Evolutionary conservation across 2,329 filamentous ascomycete species (phyloP).

Genomic region (Exserohilum turcica): DNA sequence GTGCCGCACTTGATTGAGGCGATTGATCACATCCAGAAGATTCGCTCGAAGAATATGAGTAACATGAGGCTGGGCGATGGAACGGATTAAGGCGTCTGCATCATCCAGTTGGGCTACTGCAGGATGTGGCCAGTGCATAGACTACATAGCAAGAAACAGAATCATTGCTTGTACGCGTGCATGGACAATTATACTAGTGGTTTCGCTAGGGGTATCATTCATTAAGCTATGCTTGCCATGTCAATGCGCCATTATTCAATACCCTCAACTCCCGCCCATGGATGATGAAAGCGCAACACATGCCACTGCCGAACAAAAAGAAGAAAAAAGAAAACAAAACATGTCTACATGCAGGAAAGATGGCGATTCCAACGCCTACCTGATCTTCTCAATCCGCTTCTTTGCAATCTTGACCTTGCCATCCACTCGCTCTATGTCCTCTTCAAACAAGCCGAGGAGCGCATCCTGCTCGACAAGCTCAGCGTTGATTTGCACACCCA

Average conservation of each 20-base stretch:
- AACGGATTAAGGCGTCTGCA: slow-evolving; percentile 23
- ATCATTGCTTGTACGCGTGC: no score
- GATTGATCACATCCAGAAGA: slow-evolving; percentile 47
- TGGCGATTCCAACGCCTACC: slow-evolving; percentile 13
- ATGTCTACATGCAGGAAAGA: background rate
- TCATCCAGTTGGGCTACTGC: background rate
- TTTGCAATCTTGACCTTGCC: slow-evolving; percentile 77
- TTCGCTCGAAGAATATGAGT: slow-evolving; percentile 36
- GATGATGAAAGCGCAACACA: no score
- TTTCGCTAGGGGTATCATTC: slow-evolving; percentile 1
- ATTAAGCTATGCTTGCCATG: background rate
- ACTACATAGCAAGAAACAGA: no score
- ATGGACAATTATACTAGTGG: background rate
- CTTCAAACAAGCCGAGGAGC: slow-evolving; percentile 69
- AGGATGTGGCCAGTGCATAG: background rate
- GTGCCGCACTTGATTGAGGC: slow-evolving; percentile 48
- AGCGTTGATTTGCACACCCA: slow-evolving; percentile 75
- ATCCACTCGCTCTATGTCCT: slow-evolving; percentile 68
- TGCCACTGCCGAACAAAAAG: background rate
- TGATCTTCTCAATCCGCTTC: slow-evolving; percentile 70
- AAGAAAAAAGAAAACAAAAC: background rate
- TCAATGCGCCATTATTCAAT: background rate
- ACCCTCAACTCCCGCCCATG: background rate
- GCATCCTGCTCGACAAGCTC: slow-evolving; percentile 76
- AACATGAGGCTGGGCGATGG: slow-evolving; percentile 40